A percentile compares a stretch with the other conserved stretches of the same genome.
These are phyloP conservation scores for Nitzschia sp. DNA, from an alignment of 108 stramenopile species.

Conservation along the genomic window DNA sequence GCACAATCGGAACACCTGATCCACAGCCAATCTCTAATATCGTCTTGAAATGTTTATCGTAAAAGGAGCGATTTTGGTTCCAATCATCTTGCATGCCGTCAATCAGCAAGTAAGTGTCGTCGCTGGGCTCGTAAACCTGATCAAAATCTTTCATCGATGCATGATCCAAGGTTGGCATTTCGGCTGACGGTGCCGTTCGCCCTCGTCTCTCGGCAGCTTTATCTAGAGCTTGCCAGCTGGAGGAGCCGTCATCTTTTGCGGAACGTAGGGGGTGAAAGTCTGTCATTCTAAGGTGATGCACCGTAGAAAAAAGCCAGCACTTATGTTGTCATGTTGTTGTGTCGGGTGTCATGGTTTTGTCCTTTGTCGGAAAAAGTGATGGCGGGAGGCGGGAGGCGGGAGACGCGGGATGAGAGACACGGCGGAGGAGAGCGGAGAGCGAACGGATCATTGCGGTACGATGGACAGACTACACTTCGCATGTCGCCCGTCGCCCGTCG, in stretches of 20 bases:
- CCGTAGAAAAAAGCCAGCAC: too few relatives aligned
- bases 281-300: too few relatives aligned
- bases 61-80: conserved; percentile 11
- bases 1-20: conserved; percentile 70
- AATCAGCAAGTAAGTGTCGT: conserved; percentile 86
- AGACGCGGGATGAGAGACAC: too few relatives aligned
- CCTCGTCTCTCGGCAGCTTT: conserved; percentile 54
- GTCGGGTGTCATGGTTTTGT: too few relatives aligned
- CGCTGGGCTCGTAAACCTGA: conserved; percentile 87
- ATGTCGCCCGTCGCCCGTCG: too few relatives aligned
- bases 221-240: conserved; percentile 53
- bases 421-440: too few relatives aligned
- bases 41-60: neutral
- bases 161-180: conserved; percentile 76
- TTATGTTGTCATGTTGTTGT: too few relatives aligned
- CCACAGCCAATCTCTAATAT: conserved; percentile 83
- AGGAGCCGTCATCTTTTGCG: neutral
- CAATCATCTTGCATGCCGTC: conserved; percentile 75
- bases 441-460: too few relatives aligned
- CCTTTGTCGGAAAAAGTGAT: too few relatives aligned
- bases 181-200: conserved; percentile 41
- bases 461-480: too few relatives aligned
- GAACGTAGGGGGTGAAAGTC: conserved; percentile 46
- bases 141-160: conserved; percentile 67
- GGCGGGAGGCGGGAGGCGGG: too few relatives aligned